Base-by-base conservation (phyloP, 306 rosid genomes). In the Acacia melanoxylon region DNA sequence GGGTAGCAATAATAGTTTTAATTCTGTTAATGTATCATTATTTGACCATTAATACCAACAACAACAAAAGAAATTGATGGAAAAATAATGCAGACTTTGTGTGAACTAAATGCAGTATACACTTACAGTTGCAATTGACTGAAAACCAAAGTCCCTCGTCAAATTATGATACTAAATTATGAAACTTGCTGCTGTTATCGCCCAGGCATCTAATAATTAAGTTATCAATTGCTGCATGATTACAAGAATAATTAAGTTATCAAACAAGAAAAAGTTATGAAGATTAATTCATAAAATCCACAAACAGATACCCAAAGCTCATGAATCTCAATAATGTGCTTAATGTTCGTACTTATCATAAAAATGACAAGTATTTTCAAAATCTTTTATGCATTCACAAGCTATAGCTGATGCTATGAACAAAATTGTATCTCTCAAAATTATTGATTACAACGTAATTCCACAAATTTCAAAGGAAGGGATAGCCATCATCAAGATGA, bases 141-240 rank as follows among this genome's bases (percentile, higher is more conserved):
- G n/a, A 88, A 1, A 17, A 86, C 41, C 81, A 96, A 81, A 9
- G 99, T n/a, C n/a, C n/a, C n/a, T n/a, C n/a, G n/a, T n/a, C n/a
- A n/a, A n/a, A n/a, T n/a, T n/a, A n/a, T n/a, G n/a, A n/a, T n/a
- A n/a, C n/a, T n/a, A n/a, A n/a, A n/a, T n/a, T n/a, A n/a, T 96
- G 91, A 96, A 96, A 90, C 98, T 93, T 40, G 99, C 98, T 49
- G 98, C 99, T 48, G 99, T 96, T 78, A 92, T 92, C 41, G 99
- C 99, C 87, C 99, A 88, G 20, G 97, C 99, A 10, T 77, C 80
- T 78, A 96, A 79, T 37, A 96, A 96, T 84, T 93, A 88, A 76
- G 99, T 93, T 98, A 52, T 90, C 98, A 40, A 96, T 96, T 82
- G 92, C 99, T 96, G 97, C 90, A 92, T 69, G 17, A 86, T 44